A percentile compares a stretch with the other conserved stretches of the same genome.
These are phyloP conservation scores for Scedosporium apiospermum DNA, from an alignment of 2,329 filamentous ascomycete genomes.

Conservation along the genomic window DNA sequence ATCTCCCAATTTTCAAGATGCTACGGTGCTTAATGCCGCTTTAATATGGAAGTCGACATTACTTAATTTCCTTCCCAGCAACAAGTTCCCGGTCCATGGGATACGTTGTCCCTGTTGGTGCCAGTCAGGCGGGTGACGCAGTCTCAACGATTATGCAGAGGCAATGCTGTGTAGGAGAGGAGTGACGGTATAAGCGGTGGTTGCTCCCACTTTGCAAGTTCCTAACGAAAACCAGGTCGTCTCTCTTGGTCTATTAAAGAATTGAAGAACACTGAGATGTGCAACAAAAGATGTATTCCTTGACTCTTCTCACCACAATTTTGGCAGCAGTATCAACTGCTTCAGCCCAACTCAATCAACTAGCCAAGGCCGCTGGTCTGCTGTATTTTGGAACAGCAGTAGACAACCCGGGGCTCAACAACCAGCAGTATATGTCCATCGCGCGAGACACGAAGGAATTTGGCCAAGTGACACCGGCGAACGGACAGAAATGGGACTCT, in stretches of 20 bases:
- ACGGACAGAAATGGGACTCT: slow-evolving; percentile 54
- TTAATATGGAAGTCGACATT: background rate
- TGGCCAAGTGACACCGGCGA: slow-evolving; percentile 55
- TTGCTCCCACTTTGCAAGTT: background rate
- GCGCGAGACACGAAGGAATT: slow-evolving; percentile 48
- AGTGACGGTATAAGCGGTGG: background rate
- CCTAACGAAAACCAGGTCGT: background rate
- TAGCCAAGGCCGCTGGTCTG: slow-evolving; percentile 45
- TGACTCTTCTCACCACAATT: background rate
- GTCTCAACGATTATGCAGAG: background rate
- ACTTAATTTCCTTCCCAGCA: background rate
- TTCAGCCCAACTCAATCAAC: slow-evolving; percentile 32
- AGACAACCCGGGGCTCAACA: slow-evolving; percentile 45
- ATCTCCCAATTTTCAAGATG: background rate
- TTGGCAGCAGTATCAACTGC: background rate
- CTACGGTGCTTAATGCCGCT: background rate
- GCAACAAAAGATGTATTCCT: background rate
- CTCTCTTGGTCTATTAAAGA: background rate
- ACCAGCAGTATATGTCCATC: slow-evolving; percentile 44
- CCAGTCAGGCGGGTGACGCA: background rate
- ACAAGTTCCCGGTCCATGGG: too few relatives aligned
- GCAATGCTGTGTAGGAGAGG: background rate
- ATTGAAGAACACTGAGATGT: background rate
- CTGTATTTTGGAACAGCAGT: slow-evolving; percentile 58
- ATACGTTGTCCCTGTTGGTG: background rate